Evolutionary conservation across 148 eudicot genomes (phyloP), one percentile per base, ranked within the genome.

Genomic region (Simmondsia chinensis): DNA sequence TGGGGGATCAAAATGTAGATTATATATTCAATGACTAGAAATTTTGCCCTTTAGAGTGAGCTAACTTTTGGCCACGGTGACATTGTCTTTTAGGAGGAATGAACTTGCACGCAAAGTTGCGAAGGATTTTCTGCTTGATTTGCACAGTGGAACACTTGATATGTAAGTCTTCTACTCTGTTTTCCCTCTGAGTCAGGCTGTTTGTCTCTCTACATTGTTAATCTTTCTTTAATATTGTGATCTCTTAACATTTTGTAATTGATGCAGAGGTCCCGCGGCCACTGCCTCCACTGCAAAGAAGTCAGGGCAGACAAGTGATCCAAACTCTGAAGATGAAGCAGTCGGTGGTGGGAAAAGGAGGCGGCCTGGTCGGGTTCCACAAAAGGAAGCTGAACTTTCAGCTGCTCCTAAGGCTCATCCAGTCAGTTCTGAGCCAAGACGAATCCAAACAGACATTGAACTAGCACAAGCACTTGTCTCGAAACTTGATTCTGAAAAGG

Each of bases 401-500:
- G 80, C 80, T 52, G 95, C 94, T 51, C 94, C 91, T 3, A 93
- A 77, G 61, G 96, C 91, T 49, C 91, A 78, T 37, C 73, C 76
- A 6, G 51, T 93, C 52, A 72, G 94, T 54, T 79, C 94, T 49
- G 99, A 93, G 45, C 79, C 89, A 45, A 71, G 67, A 50, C 51
- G 99, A 43, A 70, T 93, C 19, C 83, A 70, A 61, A 32, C 67
- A 31, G 96, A 93, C 27, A 37, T 93, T 64, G 96, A 83, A 69
- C 74, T 74, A 65, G 80, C 94, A 21, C 94, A 72, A 61, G 83
- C 82, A 23, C 76, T 93, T 46, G 76, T 80, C 18, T 55, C 77
- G 40, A 93, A 80, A 60, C 94, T 93, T 32, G 99, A 93, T 46
- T 65, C 73, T 28, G 99, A 93, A 57, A 93, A 93, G 48, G 82